Evolutionary conservation across 2,329 filamentous ascomycete species (phyloP).

Genomic region (Fusarium tricinctum): DNA sequence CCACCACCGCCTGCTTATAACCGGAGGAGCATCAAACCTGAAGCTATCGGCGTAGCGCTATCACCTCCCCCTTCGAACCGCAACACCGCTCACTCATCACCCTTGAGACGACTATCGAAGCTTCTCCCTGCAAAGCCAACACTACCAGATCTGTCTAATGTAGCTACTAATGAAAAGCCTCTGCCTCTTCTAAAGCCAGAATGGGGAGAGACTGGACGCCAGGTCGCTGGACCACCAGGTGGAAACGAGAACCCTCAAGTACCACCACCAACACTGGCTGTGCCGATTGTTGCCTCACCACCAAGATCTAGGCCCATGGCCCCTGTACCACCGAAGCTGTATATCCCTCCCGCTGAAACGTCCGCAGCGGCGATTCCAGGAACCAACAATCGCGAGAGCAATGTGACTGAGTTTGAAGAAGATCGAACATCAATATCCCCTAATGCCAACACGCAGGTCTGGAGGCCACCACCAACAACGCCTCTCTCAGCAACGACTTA

Average conservation of each 20-base stretch:
- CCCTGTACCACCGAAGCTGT: slow-evolving; percentile 48
- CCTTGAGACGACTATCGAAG: slow-evolving; percentile 57
- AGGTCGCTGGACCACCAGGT: slow-evolving; percentile 17
- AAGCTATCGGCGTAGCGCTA: slow-evolving; percentile 62
- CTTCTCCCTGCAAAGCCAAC: slow-evolving; percentile 63
- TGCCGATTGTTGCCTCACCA: slow-evolving; percentile 28
- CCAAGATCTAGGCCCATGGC: slow-evolving; percentile 34
- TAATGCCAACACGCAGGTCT: slow-evolving; percentile 60
- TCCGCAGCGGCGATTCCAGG: slow-evolving; percentile 9
- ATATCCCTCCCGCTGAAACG: slow-evolving; percentile 46
- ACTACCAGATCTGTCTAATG: slow-evolving; percentile 52
- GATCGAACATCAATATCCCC: slow-evolving; percentile 56
- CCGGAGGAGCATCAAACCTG: slow-evolving; percentile 53
- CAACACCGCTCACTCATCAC: slow-evolving; percentile 41
- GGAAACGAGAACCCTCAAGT: slow-evolving; percentile 27
- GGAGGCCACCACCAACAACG: slow-evolving; percentile 64
- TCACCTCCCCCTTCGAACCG: slow-evolving; percentile 51
- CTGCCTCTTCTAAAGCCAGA: slow-evolving; percentile 32
- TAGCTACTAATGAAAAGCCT: slow-evolving; percentile 36
- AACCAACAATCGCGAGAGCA: slow-evolving; percentile 56
- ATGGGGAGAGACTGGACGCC: slow-evolving; percentile 22
- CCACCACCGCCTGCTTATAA: slow-evolving; percentile 46
- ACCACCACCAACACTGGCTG: slow-evolving; percentile 28
- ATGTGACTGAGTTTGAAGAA: slow-evolving; percentile 68
- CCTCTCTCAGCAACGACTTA: slow-evolving; percentile 62